These are phyloP conservation scores for Amaranthus hypochondriacus DNA, from an alignment of 148 eudicot genomes.

Conservation along the genomic window DNA sequence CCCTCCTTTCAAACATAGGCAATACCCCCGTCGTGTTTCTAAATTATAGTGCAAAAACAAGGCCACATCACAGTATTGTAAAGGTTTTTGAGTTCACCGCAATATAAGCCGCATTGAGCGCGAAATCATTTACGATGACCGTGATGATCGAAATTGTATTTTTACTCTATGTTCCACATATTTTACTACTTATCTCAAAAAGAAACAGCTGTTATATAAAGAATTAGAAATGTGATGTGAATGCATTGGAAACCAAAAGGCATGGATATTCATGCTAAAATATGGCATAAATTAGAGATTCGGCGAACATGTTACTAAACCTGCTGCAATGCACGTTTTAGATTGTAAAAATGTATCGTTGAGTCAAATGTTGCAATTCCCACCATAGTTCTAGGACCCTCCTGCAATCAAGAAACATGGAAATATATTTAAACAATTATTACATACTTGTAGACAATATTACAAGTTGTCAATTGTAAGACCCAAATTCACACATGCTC, in stretches of 20 bases:
- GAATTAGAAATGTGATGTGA: neutral
- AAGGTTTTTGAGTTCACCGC: too few relatives aligned
- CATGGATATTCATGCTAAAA: neutral
- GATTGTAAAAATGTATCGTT: conserved; percentile 92
- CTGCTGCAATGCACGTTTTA: conserved; percentile 94
- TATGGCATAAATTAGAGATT: neutral
- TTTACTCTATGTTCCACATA: too few relatives aligned
- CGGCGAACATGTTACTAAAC: conserved; percentile 27
- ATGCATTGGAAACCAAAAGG: neutral
- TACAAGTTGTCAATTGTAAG: neutral
- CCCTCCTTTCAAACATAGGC: neutral
- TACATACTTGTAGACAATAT: neutral
- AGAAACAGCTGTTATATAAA: neutral
- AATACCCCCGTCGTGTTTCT: too few relatives aligned
- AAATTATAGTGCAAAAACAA: too few relatives aligned
- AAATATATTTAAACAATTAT: neutral
- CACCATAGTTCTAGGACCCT: conserved; percentile 89
- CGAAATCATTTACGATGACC: too few relatives aligned
- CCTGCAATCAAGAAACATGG: conserved; percentile 43
- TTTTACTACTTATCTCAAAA: neutral
- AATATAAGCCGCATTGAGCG: too few relatives aligned
- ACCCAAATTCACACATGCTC: neutral
- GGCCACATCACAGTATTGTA: too few relatives aligned
- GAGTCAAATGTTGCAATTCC: conserved; percentile 97
- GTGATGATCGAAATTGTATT: too few relatives aligned